Evolutionary conservation across 805 yeast species (phyloP), one percentile per base, ranked within the genome.

Genomic region (Cyberlindnera mississippiensis): DNA sequence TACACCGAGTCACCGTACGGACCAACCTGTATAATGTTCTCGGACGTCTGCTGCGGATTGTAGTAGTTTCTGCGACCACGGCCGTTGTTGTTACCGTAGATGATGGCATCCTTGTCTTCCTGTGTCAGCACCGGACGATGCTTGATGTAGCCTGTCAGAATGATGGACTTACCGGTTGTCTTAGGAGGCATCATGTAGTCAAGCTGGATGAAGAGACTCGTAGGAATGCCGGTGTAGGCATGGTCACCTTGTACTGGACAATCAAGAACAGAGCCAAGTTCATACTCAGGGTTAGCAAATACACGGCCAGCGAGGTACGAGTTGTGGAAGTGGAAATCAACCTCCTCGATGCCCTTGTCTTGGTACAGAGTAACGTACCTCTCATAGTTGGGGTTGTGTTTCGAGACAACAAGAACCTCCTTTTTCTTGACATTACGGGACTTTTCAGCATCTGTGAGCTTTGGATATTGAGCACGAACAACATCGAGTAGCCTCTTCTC

Each of bases 121-220:
- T 75, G 76, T 4, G 78, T 78, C 35, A 91, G 66, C 7, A 81
- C 80, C 15, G 71, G 69, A 28, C 66, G 64, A 45, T 80, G 82
- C 5, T 88, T 74, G 45, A 79, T 77, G 56, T 69, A 87, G 0
- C 97, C 97, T 35, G 81, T 84, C 49, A 91, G 62, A 17, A 91
- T 67, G 84, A 93, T 85, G 2, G 95, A 83, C 59, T 91, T 93
- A 26, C 88, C 82, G 3, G 41, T 51, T 12, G 63, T 69, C 29
- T 66, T 67, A 2, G 70, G 64, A 3, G 96, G 91, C 74, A 82
- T 73, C 33, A 68, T 57, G 55, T 82, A 91, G 36, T 68, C 68
- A 3, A 78, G 64, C 22, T 68, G 66, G 28, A 76, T 51, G 34
- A 71, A 62, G 18, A 60, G 37, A 41, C 71, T 66, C 2, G 68